Base-by-base conservation (phyloP, 2,329 filamentous ascomycete genomes). In the Pseudogymnoascus sp. region DNA sequence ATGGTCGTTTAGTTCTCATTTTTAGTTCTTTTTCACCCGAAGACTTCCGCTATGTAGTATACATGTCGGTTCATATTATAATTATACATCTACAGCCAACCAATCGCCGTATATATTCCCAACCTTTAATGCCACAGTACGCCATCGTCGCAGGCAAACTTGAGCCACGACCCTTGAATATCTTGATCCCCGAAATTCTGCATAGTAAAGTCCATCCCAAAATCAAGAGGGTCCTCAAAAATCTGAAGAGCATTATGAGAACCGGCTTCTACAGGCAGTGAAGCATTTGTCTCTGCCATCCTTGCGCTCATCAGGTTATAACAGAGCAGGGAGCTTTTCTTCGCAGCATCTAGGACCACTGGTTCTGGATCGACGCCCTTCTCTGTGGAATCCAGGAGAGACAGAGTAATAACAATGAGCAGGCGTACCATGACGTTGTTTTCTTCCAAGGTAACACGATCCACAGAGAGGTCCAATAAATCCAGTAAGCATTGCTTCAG, bases 391-490 rank as follows among this genome's bases (percentile, higher is more conserved):
- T 78, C 74, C 1, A 75, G 71, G 62, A 81, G 75, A 0, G 74
- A 77, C 7, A 78, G 59, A 1, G 77, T 71, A 69, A 78, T 76
- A 6, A 65, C 69, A 2, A 77, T 62, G 56, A 79, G 78, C 66
- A 79, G 70, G 40, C 77, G 74, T 0, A 67, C 70, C 68, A 80
- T 80, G 59, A 79, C 73, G 21, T 79, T 81, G 1, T 77, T 80
- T 65, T 81, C 78, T 4, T 75, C 76, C 8, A 72, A 67, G 0
- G 70, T 69, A 42, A 79, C 73, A 1, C 78, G 69, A 44, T 73
- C 70, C 23, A 65, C 66, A 1, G 73, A 68, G 1, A 76, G 40
- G 1, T 63, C 59, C 1, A 74, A 63, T 64, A 76, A 66, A 14
- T 72, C 70, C 6, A 63, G 34, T 7, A 78, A 46, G 0, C 70